Evolutionary conservation across 352 stramenopile genomes (phyloP).

Genomic region (Aphanomyces stellatus): DNA sequence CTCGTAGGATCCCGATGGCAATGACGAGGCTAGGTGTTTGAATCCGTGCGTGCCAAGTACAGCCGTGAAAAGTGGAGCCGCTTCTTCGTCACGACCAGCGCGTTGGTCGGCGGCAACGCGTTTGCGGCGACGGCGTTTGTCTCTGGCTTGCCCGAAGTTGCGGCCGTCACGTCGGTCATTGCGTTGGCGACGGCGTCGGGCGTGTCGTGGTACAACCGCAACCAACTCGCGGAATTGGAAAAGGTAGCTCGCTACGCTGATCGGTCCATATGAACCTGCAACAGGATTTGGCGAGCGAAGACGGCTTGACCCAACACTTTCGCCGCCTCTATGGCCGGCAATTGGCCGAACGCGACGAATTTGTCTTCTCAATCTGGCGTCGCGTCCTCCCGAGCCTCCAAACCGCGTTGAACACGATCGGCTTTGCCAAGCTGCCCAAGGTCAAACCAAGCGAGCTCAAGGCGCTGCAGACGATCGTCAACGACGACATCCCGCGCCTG

Average conservation of each 20-base stretch:
- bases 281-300: conserved; percentile 69
- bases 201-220: conserved; percentile 86
- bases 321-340: conserved; percentile 89
- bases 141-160: conserved; percentile 69
- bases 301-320: conserved; percentile 89
- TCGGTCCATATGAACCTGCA: too few relatives aligned
- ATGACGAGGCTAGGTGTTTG: conserved; percentile 39
- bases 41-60: conserved; percentile 71
- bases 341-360: conserved; percentile 97
- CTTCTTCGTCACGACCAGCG: conserved; percentile 47
- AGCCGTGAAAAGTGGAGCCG: conserved; percentile 73
- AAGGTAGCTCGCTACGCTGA: too few relatives aligned
- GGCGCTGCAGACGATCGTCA: conserved; percentile 84
- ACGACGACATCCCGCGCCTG: conserved; percentile 81
- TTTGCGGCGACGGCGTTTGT: conserved; percentile 70
- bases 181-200: conserved; percentile 72
- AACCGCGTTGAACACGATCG: conserved; percentile 78
- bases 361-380: conserved; percentile 91
- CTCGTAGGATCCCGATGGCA: background rate
- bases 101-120: conserved; percentile 61
- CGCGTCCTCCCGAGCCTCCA: conserved; percentile 79
- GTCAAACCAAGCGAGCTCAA: conserved; percentile 74
- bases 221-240: conserved; percentile 79
- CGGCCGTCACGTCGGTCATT: conserved; percentile 66
- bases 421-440: conserved; percentile 78